Conservation (phyloP, 129 eudicot genomes). For the Lonicera japonica region DNA sequence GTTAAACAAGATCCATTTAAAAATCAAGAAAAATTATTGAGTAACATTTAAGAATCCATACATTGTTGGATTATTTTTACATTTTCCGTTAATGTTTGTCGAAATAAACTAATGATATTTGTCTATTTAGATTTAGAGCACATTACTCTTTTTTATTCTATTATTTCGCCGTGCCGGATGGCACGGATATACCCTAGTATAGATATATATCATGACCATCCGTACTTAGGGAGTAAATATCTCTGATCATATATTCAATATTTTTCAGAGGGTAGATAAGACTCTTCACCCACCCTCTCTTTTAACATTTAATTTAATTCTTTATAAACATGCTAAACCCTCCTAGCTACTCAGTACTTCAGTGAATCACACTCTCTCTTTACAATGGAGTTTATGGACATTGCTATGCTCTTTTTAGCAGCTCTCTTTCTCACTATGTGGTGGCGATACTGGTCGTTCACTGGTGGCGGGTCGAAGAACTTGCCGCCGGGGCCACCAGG, state of each 20-base stretch:
- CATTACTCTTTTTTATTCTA: no score
- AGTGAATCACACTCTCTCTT: constrained; percentile 4
- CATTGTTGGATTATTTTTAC: no score
- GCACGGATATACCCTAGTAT: no score
- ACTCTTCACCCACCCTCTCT: constrained; percentile 20
- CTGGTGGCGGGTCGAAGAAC: constrained; percentile 24
- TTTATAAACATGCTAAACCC: constrained; percentile 1
- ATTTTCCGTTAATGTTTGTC: no score
- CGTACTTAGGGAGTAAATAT: constrained; percentile 5
- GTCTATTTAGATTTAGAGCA: no score
- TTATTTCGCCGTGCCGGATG: no score
- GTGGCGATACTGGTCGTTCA: constrained; percentile 49
- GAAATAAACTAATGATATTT: no score
- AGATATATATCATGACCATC: neutral
- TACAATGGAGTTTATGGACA: constrained; percentile 53
- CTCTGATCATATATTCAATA: constrained; percentile 26
- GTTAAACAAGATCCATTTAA: no score
- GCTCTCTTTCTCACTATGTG: constrained; percentile 41
- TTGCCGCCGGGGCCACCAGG: constrained; percentile 97
- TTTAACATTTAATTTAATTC: neutral
- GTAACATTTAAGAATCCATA: no score
- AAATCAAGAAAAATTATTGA: no score
- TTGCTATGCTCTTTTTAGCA: constrained; percentile 23
- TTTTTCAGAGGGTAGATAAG: constrained; percentile 35
- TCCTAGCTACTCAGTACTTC: neutral